Percentiles rank a stretch among this genome's conserved stretches.
Evolutionary conservation across 1,139 yeast species (phyloP).

Genomic region (Candida freyschussii): DNA sequence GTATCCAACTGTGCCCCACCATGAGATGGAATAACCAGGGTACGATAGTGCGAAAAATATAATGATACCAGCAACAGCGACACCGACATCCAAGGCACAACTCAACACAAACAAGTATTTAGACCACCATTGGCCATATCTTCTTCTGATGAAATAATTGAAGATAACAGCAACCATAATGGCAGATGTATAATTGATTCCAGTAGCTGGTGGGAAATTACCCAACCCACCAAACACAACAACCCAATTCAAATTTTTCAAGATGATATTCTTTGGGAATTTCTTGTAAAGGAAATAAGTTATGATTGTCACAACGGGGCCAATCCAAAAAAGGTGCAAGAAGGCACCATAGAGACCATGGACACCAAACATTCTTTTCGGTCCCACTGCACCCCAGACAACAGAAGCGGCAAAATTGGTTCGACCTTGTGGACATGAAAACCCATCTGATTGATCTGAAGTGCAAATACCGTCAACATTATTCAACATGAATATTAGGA

Average conservation of each 20-base stretch:
- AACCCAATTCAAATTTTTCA: slow-evolving; percentile 42
- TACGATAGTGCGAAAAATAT: slow-evolving; percentile 40
- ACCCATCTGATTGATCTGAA: slow-evolving; percentile 37
- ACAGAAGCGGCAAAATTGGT: slow-evolving; percentile 53
- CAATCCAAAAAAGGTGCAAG: slow-evolving; percentile 42
- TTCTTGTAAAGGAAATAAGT: slow-evolving; percentile 44
- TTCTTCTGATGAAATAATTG: slow-evolving; percentile 45
- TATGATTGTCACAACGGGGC: slow-evolving; percentile 39
- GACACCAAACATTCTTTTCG: slow-evolving; percentile 40
- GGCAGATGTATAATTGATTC: slow-evolving; percentile 45
- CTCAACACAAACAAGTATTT: slow-evolving; percentile 58
- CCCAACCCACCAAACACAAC: slow-evolving; percentile 48
- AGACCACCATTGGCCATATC: slow-evolving; percentile 59
- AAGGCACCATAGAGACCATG: slow-evolving; percentile 36
- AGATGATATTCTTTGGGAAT: slow-evolving; percentile 42
- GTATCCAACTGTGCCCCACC: slow-evolving; percentile 58
- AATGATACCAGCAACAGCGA: slow-evolving; percentile 46
- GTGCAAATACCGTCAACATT: slow-evolving; percentile 46
- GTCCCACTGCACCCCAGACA: slow-evolving; percentile 66
- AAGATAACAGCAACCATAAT: slow-evolving; percentile 47
- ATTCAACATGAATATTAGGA: slow-evolving; percentile 42
- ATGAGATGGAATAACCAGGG: slow-evolving; percentile 33
- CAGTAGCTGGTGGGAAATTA: slow-evolving; percentile 50
- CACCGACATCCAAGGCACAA: slow-evolving; percentile 54
- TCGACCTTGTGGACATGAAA: slow-evolving; percentile 45